These are phyloP conservation scores for Penicillium occitanis DNA, from an alignment of 2,329 filamentous ascomycete genomes.

Conservation along the genomic window DNA sequence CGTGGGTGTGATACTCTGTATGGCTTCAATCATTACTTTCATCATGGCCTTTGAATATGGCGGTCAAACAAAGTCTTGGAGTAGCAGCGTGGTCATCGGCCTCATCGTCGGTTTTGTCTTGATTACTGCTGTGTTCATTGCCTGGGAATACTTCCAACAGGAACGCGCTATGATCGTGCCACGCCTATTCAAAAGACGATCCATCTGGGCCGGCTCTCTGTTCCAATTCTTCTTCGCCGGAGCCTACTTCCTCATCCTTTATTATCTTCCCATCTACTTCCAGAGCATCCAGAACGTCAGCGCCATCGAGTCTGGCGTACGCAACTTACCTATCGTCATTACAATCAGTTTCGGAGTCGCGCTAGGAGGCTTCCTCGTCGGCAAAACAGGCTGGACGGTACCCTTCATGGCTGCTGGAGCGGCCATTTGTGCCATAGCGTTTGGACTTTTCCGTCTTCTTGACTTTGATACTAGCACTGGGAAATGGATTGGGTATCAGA, in stretches of 20 bases:
- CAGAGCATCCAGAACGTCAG: constrained; percentile 24
- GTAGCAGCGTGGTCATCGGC: constrained; percentile 25
- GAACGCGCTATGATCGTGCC: constrained; percentile 33
- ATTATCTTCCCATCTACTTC: constrained; percentile 29
- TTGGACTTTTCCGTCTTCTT: constrained; percentile 37
- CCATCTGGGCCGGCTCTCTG: constrained; percentile 33
- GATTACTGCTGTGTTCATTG: constrained; percentile 24
- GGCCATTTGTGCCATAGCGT: constrained; percentile 29
- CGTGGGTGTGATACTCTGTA: constrained; percentile 25
- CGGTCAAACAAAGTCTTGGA: constrained; percentile 28
- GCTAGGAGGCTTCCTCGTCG: constrained; percentile 30
- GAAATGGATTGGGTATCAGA: constrained; percentile 31
- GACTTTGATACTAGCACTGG: constrained; percentile 26
- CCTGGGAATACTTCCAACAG: constrained; percentile 25
- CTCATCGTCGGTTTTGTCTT: constrained; percentile 26
- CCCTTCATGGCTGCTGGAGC: constrained; percentile 32
- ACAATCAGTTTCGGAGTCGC: constrained; percentile 30
- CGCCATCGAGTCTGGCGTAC: constrained; percentile 39
- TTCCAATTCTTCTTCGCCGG: constrained; percentile 39
- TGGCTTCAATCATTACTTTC: constrained; percentile 27
- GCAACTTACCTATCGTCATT: constrained; percentile 45
- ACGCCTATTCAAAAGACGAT: constrained; percentile 39
- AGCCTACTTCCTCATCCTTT: constrained; percentile 35
- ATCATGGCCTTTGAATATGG: constrained; percentile 32
- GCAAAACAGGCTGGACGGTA: constrained; percentile 28